phyloP scores from a whole-genome alignment of 2,329 filamentous ascomycete species.

The Cladosporium sp. region DNA sequence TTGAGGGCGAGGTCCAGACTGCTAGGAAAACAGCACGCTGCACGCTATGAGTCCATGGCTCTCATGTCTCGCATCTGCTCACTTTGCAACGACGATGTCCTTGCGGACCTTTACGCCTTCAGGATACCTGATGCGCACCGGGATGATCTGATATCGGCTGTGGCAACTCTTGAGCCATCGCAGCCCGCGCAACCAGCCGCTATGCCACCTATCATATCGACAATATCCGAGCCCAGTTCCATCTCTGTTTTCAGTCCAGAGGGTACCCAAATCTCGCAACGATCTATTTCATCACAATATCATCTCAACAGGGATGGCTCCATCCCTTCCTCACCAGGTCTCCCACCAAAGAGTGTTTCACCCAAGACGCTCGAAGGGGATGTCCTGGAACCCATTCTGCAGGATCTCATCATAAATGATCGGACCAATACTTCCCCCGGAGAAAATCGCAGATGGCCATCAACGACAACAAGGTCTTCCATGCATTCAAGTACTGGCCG shows the following conservation, averaged over 20 bases:
- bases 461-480: neutral
- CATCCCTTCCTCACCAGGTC: neutral
- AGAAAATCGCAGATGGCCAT: neutral
- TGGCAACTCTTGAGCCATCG: neutral
- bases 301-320: neutral
- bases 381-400: neutral
- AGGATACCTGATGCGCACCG: conserved; percentile 16
- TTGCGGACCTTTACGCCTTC: conserved; percentile 13
- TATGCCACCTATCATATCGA: neutral
- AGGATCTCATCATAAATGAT: neutral
- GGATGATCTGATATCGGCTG: neutral
- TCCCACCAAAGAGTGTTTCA: neutral
- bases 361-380: neutral
- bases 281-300: neutral
- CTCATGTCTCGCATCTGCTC: conserved; percentile 28
- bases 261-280: neutral
- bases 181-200: neutral
- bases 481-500: too few species aligned
- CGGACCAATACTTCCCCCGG: neutral
- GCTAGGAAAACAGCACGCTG: conserved; percentile 25
- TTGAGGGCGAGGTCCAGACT: conserved; percentile 25
- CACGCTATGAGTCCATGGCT: conserved; percentile 26
- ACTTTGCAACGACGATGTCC: conserved; percentile 13
- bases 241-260: neutral
- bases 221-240: neutral